Evolutionary conservation across 225 moss, liverwort and hornwort genomes (phyloP), one percentile per base, ranked within the genome.

Genomic region (Polytrichum formosum): DNA sequence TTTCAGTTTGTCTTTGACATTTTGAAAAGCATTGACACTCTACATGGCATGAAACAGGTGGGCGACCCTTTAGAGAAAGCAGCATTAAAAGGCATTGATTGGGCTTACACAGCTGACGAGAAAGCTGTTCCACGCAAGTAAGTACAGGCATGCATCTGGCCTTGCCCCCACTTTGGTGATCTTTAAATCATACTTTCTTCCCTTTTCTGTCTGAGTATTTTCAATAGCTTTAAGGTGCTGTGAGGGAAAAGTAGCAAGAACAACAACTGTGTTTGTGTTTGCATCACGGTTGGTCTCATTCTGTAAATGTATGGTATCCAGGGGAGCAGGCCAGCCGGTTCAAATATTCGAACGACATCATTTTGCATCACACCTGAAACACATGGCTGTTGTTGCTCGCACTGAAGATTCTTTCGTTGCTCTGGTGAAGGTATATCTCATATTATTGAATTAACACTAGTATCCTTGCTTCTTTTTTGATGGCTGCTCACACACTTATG

Each of bases 21-120:
- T 7, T 16, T 20, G 58, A 2, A 58, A 58, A 21, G 3, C 7
- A 25, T 60, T 54, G 33, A 20, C 18, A 27, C 46, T 21, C 37
- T 65, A 35, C 65, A 66, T n/a, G 59, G n/a, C 7, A 28, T 23
- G 21, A 67, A 74, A 25, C 79, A 94, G 96, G 96, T 97, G 69
- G 97, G 97, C 64, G 97, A 98, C 72, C 97, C 97, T 53, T 81
- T 98, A 79, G 97, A 98, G 79, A 94, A 94, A 76, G 97, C 97
- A 71, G 97, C 94, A 33, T 74, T 98, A 84, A 92, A 90, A 70
- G 94, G 97, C 61, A 86, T 98, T 53, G 92, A 92, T 74, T 98
- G 97, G 97, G 80, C 77, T 58, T 98, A 94, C 75, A 94, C 92
- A 61, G 87, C 91, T 28, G 97, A 98, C 75, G 93, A 93, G 77